Conservation (phyloP, 176 grass and related monocot species). For the Oryza glumipatula region DNA sequence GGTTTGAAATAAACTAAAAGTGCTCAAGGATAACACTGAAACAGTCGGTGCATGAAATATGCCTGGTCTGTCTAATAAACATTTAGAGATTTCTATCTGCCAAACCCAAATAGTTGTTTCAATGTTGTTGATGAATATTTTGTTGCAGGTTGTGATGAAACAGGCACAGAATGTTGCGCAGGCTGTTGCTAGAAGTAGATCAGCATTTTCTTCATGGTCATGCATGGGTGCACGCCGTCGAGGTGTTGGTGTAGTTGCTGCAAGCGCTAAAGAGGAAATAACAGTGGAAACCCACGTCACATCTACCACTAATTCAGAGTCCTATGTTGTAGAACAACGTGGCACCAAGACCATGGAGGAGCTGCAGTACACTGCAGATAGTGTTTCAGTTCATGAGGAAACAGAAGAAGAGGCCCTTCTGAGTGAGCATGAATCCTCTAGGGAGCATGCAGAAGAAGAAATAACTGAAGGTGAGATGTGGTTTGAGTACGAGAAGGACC, state of each 20-base stretch:
- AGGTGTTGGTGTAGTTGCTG: conserved; percentile 52
- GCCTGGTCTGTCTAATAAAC: neutral
- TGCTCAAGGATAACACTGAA: conserved; percentile 23
- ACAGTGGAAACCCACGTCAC: conserved; percentile 47
- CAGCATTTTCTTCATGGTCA: conserved; percentile 87
- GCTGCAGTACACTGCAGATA: conserved; percentile 56
- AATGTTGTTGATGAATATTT: conserved; percentile 21
- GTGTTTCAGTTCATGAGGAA: conserved; percentile 61
- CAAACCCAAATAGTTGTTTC: neutral
- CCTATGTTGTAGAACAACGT: conserved; percentile 53
- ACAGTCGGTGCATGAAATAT: conserved; percentile 8
- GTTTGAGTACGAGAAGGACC: conserved; percentile 86
- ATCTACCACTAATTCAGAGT: conserved; percentile 51
- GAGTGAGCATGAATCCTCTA: conserved; percentile 54
- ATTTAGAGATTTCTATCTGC: conserved; percentile 1
- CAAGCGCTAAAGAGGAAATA: conserved; percentile 58
- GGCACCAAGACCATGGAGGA: conserved; percentile 52
- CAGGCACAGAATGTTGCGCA: conserved; percentile 92
- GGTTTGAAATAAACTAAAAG: conserved; percentile 33
- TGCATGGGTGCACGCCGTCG: conserved; percentile 94
- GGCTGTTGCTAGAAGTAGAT: conserved; percentile 83
- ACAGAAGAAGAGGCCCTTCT: conserved; percentile 76
- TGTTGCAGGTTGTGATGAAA: conserved; percentile 81
- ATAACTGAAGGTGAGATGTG: conserved; percentile 79
- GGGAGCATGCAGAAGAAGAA: conserved; percentile 56